Conservation (phyloP, 345 rosid species). For the Schrenkiella parvula region DNA sequence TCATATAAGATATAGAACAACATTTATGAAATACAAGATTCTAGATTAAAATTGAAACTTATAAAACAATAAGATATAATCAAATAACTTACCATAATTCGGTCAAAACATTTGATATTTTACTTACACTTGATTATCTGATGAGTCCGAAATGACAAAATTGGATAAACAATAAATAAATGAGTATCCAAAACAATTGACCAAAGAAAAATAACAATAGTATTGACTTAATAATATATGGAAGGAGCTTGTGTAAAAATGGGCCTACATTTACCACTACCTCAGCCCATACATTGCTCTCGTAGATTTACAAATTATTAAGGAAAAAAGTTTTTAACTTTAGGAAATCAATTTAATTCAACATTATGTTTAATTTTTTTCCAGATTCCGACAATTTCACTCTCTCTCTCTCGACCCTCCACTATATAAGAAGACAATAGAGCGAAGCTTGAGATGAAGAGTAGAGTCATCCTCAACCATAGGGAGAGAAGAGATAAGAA, state of each 20-base stretch:
- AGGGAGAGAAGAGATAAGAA: constrained; percentile 25
- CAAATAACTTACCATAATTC: neutral
- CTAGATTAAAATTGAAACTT: neutral
- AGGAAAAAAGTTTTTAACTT: neutral
- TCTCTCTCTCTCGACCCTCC: neutral
- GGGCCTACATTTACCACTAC: constrained; percentile 1
- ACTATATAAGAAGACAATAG: constrained; percentile 20
- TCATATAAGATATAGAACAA: too few relatives aligned
- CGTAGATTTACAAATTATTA: neutral
- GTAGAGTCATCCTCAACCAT: constrained; percentile 27
- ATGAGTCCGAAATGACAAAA: neutral
- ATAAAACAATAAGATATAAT: neutral
- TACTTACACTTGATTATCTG: neutral
- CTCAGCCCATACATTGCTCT: neutral
- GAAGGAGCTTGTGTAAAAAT: neutral
- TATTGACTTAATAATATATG: neutral
- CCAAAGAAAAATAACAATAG: neutral
- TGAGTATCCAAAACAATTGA: neutral
- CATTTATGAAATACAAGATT: neutral
- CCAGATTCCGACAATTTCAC: constrained; percentile 27
- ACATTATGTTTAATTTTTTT: neutral
- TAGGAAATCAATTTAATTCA: neutral
- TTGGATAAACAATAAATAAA: neutral
- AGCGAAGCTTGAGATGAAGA: constrained; percentile 23
- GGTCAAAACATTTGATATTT: neutral